These are phyloP conservation scores for Sonneratia alba DNA, from an alignment of 345 rosid species.

Conservation along the genomic window DNA sequence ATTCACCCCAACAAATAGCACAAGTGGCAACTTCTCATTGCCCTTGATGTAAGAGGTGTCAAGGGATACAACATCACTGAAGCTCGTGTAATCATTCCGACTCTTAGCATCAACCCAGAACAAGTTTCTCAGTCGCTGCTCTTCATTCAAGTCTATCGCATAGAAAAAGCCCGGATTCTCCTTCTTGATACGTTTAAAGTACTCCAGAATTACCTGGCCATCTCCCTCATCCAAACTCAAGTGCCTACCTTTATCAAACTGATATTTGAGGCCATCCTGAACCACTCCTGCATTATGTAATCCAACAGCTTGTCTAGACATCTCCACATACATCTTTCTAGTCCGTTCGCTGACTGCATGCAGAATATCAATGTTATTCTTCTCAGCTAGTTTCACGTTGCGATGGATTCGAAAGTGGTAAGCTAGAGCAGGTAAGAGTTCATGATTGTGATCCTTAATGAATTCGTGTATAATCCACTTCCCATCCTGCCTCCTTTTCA, in stretches of 20 bases:
- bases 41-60: constrained; percentile 34
- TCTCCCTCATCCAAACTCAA: constrained; percentile 37
- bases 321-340: constrained; percentile 43
- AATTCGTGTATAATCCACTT: constrained; percentile 47
- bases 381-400: constrained; percentile 20
- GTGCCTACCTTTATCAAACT: constrained; percentile 25
- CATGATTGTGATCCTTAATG: constrained; percentile 46
- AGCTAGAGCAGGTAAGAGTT: constrained; percentile 36
- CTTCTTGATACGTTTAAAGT: constrained; percentile 36
- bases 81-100: constrained; percentile 37
- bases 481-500: constrained; percentile 40
- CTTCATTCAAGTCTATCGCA: constrained; percentile 48
- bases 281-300: constrained; percentile 20
- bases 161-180: constrained; percentile 49
- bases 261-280: constrained; percentile 15
- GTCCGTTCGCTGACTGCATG: constrained; percentile 47
- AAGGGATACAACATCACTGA: constrained; percentile 43
- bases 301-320: constrained; percentile 34
- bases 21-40: constrained; percentile 44
- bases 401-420: constrained; percentile 22
- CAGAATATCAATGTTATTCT: constrained; percentile 21
- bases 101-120: constrained; percentile 53
- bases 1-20: constrained; percentile 46
- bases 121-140: constrained; percentile 40
- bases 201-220: constrained; percentile 36